Percentiles rank a stretch among this genome's conserved stretches.
phyloP scores from a whole-genome alignment of 2,329 filamentous ascomycete genomes.

The Hymenoscyphus occultus region DNA sequence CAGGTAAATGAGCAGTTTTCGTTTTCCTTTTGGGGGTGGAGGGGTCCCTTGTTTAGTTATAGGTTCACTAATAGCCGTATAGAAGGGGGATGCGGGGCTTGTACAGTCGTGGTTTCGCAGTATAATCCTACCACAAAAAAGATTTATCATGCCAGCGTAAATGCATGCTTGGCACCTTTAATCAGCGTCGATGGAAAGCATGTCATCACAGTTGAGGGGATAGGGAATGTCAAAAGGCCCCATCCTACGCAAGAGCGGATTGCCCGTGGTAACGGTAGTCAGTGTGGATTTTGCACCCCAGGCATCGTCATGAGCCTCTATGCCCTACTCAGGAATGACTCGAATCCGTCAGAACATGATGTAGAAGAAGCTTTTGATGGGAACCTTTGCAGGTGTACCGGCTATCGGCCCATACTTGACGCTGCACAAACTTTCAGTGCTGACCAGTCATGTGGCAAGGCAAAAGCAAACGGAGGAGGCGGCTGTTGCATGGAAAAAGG shows the following conservation, averaged over 20 bases:
- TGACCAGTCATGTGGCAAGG: slow-evolving; percentile 47
- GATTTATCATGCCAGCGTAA: slow-evolving; percentile 95
- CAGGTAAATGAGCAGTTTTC: too few species aligned
- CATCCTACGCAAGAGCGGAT: slow-evolving; percentile 91
- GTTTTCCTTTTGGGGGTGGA: too few species aligned
- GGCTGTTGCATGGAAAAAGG: slow-evolving; percentile 71
- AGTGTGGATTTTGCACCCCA: slow-evolving; percentile 91
- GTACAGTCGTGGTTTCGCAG: slow-evolving; percentile 92
- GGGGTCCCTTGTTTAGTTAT: too few species aligned
- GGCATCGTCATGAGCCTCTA: slow-evolving; percentile 98
- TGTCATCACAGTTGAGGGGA: slow-evolving; percentile 95
- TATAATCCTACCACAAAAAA: slow-evolving; percentile 80
- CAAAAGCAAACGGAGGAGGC: slow-evolving; percentile 47
- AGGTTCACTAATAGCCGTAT: slow-evolving; percentile 69
- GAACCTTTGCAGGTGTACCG: slow-evolving; percentile 90
- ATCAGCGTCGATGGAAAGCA: slow-evolving; percentile 96
- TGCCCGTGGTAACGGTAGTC: slow-evolving; percentile 85
- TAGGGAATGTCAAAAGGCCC: slow-evolving; percentile 80
- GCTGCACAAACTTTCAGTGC: slow-evolving; percentile 84
- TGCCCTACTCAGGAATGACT: slow-evolving; percentile 82
- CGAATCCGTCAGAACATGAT: slow-evolving; percentile 72
- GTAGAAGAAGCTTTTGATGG: slow-evolving; percentile 97
- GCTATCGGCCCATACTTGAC: slow-evolving; percentile 90
- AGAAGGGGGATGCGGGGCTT: slow-evolving; percentile 94
- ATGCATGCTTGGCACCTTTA: slow-evolving; percentile 90